A percentile compares a stretch with the other conserved stretches of the same genome.
These are phyloP conservation scores for Panicum miliaceum DNA, from an alignment of 176 grass and related monocot species.

Conservation along the genomic window DNA sequence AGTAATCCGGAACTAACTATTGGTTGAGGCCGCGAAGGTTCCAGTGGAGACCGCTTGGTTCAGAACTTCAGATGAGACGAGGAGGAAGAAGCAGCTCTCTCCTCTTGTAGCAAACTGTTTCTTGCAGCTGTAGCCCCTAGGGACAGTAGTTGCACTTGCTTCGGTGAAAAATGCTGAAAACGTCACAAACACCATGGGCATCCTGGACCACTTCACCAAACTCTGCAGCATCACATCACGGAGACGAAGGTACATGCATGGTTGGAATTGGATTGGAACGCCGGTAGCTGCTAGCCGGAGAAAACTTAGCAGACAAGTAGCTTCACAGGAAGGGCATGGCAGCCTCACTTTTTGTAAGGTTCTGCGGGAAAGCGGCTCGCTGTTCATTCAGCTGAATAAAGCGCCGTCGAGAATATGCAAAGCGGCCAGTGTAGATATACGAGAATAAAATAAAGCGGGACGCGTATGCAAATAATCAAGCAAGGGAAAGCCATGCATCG, in stretches of 20 bases:
- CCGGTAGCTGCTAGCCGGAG: neutral
- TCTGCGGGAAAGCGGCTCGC: neutral
- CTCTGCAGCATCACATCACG: neutral
- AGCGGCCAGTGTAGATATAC: neutral
- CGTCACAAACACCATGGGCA: neutral
- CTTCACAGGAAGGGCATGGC: neutral
- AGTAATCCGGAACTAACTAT: no score
- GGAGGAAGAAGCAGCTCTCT: no score
- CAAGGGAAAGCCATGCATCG: no score
- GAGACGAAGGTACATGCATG: neutral
- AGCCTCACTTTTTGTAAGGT: slow-evolving; percentile 1
- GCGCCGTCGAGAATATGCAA: neutral
- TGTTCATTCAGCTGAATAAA: neutral
- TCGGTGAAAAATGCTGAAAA: no score
- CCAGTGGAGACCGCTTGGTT: no score
- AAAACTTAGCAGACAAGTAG: neutral
- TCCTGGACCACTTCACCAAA: neutral
- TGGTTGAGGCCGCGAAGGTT: no score
- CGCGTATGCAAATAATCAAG: neutral
- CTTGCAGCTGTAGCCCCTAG: no score
- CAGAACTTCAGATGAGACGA: no score
- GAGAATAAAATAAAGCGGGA: neutral
- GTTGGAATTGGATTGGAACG: neutral
- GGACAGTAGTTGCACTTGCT: no score
- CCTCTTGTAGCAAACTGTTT: no score